A percentile compares a stretch with the other conserved stretches of the same genome.
Conservation (phyloP, 352 stramenopile genomes). For the Globisporangium lucens region DNA sequence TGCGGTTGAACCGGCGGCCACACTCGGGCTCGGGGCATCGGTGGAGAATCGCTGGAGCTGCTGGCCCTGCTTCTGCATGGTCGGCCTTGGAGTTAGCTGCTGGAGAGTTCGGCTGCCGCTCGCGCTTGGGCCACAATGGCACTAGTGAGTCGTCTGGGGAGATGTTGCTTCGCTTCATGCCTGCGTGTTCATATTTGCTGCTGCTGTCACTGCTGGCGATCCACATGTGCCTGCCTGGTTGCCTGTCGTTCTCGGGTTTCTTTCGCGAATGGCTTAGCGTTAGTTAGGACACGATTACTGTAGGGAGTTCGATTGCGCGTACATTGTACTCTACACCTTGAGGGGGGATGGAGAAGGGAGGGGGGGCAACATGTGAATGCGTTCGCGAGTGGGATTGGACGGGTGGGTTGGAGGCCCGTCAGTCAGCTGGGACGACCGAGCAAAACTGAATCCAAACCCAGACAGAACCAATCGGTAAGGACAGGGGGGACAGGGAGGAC, state of each 20-base stretch:
- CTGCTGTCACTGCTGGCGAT: neutral
- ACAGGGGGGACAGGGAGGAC: neutral
- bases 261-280: slow-evolving; percentile 4
- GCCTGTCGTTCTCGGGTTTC: neutral
- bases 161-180: slow-evolving; percentile 11
- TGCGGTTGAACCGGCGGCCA: slow-evolving; percentile 35
- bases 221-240: neutral
- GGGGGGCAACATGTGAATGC: neutral
- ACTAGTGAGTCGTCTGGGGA: neutral
- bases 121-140: neutral
- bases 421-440: neutral
- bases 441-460: neutral
- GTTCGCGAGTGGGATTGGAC: neutral
- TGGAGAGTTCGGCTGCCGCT: neutral
- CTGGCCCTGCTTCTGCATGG: neutral
- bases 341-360: neutral
- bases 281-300: neutral
- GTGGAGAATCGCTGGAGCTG: slow-evolving; percentile 12
- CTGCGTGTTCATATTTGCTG: slow-evolving; percentile 13
- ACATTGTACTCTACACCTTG: neutral
- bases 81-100: neutral
- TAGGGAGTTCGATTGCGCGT: neutral
- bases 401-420: neutral
- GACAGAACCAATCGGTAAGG: neutral
- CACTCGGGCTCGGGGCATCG: slow-evolving; percentile 27